A percentile compares a stretch with the other conserved stretches of the same genome.
These are phyloP conservation scores for Xylaria cubensis DNA, from an alignment of 495 filamentous ascomycete genomes.

Conservation along the genomic window DNA sequence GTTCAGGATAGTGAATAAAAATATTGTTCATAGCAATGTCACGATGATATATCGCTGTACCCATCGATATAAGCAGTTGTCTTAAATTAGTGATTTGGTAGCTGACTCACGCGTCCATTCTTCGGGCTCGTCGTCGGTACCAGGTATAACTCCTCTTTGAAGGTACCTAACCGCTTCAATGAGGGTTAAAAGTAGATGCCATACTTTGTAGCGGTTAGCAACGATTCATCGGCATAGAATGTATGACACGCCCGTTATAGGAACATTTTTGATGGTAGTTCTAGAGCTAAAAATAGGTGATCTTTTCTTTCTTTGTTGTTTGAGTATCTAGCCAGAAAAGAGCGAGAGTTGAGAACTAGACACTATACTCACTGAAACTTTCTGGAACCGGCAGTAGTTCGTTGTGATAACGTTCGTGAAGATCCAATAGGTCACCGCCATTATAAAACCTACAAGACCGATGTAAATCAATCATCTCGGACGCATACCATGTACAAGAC, in stretches of 20 bases:
- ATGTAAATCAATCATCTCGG: background rate
- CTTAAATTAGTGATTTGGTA: too few species aligned
- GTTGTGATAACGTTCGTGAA: background rate
- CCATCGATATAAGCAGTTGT: background rate
- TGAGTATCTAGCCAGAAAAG: background rate
- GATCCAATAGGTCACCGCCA: background rate
- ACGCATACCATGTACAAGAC: background rate
- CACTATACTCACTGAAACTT: slow-evolving; percentile 12
- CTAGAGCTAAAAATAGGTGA: background rate
- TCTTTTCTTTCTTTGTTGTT: background rate
- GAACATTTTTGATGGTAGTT: background rate
- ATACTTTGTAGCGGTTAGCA: slow-evolving; percentile 11
- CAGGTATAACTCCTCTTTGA: background rate
- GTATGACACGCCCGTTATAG: background rate
- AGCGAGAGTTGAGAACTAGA: too few species aligned
- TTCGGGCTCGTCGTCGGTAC: background rate
- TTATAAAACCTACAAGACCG: background rate
- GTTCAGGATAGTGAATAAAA: slow-evolving; percentile 17
- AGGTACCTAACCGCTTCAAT: slow-evolving; percentile 17
- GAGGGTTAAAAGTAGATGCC: slow-evolving; percentile 18
- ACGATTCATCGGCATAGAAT: background rate
- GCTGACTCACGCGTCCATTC: slow-evolving; percentile 9
- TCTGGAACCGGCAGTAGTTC: slow-evolving; percentile 6
- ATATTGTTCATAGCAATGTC: slow-evolving; percentile 11
- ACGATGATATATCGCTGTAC: slow-evolving; percentile 10